A percentile compares a stretch with the other conserved stretches of the same genome.
Conservation (phyloP, 495 filamentous ascomycete species). For the Bombardia bombarda region DNA sequence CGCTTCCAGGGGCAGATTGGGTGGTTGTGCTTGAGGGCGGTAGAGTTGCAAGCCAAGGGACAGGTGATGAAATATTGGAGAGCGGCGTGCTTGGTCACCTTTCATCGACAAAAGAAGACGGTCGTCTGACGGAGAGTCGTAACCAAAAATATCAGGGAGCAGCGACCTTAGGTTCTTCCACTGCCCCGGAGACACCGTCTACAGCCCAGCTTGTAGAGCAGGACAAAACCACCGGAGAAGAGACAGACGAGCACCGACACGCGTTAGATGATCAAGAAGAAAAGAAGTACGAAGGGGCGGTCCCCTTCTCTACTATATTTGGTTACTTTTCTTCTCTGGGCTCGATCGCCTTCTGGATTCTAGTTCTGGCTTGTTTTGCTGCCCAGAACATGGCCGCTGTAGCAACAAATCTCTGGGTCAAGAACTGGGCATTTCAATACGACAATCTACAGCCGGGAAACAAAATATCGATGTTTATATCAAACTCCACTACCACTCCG, state of each 20-base stretch:
- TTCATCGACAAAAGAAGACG: background rate
- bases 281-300: background rate
- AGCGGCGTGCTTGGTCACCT: background rate
- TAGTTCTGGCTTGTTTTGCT: background rate
- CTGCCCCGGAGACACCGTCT: too few relatives aligned
- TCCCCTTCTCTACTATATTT: background rate
- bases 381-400: background rate
- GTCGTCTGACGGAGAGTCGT: too few relatives aligned
- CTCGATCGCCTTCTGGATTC: background rate
- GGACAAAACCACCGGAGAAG: too few relatives aligned
- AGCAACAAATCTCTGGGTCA: background rate
- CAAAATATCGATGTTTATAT: too few relatives aligned
- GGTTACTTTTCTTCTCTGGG: background rate
- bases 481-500: background rate
- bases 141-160: too few relatives aligned
- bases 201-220: too few relatives aligned
- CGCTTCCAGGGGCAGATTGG: background rate
- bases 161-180: too few relatives aligned
- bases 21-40: slow-evolving; percentile 3
- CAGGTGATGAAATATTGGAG: background rate
- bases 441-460: background rate
- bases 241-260: too few relatives aligned
- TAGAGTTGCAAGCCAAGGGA: background rate
- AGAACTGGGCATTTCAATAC: background rate
- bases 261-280: too few relatives aligned